Evolutionary conservation across 495 filamentous ascomycete species (phyloP).

Genomic region (Penicilliopsis zonata): DNA sequence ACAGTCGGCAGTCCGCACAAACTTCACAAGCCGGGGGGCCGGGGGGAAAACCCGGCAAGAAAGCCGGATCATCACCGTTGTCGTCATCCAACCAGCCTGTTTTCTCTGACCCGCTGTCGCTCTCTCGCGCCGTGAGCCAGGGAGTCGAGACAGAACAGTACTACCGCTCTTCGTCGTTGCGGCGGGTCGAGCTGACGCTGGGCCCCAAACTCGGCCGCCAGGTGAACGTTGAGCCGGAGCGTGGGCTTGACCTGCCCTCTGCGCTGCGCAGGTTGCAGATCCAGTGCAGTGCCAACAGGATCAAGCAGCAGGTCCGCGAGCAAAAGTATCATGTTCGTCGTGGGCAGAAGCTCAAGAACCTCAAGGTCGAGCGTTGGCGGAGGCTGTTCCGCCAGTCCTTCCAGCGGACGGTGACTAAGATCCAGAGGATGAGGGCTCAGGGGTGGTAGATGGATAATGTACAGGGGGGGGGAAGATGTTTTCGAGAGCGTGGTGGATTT

Average conservation of each 20-base stretch:
- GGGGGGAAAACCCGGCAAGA: not conserved
- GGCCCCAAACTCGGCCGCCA: conserved; percentile 30
- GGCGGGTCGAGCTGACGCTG: conserved; percentile 24
- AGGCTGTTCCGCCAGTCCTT: conserved; percentile 34
- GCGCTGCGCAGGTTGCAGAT: conserved; percentile 17
- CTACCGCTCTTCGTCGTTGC: conserved; percentile 6
- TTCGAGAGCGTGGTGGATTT: too few relatives aligned
- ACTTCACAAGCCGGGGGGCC: conserved; percentile 1
- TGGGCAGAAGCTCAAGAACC: conserved; percentile 25
- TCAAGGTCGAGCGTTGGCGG: conserved; percentile 25
- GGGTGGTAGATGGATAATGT: conserved; percentile 28
- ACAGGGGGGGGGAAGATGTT: too few relatives aligned
- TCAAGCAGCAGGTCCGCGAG: conserved; percentile 9
- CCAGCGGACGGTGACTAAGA: conserved; percentile 25
- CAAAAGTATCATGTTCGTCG: conserved; percentile 28
- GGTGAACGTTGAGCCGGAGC: conserved; percentile 24
- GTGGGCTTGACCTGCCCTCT: conserved; percentile 18
- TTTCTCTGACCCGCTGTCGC: conserved; percentile 7
- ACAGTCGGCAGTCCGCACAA: conserved; percentile 7
- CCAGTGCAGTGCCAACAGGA: conserved; percentile 13
- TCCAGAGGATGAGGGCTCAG: conserved; percentile 33
- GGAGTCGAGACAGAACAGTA: conserved; percentile 7
- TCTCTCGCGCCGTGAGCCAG: conserved; percentile 12
- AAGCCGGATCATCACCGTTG: not conserved
- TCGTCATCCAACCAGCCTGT: not conserved